Percentiles rank a stretch among this genome's conserved stretches.
These are phyloP conservation scores for Coprinopsis strossmayeri DNA, from an alignment of 768 basidiomycete species.

Conservation along the genomic window DNA sequence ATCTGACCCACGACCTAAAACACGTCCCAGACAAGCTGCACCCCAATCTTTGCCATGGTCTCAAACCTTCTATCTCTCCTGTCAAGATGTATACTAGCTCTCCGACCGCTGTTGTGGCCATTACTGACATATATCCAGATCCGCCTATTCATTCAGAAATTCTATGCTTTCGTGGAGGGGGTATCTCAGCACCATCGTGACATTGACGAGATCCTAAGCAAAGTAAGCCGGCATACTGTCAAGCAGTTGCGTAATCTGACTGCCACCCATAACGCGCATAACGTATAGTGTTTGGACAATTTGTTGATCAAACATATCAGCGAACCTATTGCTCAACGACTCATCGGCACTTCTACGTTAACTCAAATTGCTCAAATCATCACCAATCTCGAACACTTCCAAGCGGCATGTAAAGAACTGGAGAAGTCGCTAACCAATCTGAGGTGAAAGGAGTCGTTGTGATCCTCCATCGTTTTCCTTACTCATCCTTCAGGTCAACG, in stretches of 20 bases:
- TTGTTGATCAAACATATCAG: conserved; percentile 74
- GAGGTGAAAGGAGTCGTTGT: conserved; percentile 35
- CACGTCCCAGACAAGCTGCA: conserved; percentile 41
- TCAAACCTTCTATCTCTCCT: conserved; percentile 90
- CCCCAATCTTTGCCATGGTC: conserved; percentile 90
- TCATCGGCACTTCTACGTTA: conserved; percentile 69
- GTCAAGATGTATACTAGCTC: conserved; percentile 60
- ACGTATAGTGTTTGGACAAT: conserved; percentile 89
- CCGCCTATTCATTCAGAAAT: conserved; percentile 85
- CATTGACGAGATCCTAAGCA: conserved; percentile 86
- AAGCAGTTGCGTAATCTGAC: not conserved
- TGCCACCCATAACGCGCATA: no score
- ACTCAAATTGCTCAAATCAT: conserved; percentile 92
- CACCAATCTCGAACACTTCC: conserved; percentile 89
- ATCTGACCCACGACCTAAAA: conserved; percentile 7
- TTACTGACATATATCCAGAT: conserved; percentile 41
- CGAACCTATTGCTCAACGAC: conserved; percentile 67
- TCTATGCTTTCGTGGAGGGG: conserved; percentile 95
- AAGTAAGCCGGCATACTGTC: conserved; percentile 37
- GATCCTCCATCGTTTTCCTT: not conserved
- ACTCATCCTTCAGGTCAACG: conserved; percentile 50
- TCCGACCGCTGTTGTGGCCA: not conserved
- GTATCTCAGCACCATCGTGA: conserved; percentile 87
- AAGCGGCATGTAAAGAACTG: conserved; percentile 76
- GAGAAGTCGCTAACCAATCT: conserved; percentile 80